These are phyloP conservation scores for Blastosporella zonata DNA, from an alignment of 1,284 basidiomycete genomes.

Conservation along the genomic window DNA sequence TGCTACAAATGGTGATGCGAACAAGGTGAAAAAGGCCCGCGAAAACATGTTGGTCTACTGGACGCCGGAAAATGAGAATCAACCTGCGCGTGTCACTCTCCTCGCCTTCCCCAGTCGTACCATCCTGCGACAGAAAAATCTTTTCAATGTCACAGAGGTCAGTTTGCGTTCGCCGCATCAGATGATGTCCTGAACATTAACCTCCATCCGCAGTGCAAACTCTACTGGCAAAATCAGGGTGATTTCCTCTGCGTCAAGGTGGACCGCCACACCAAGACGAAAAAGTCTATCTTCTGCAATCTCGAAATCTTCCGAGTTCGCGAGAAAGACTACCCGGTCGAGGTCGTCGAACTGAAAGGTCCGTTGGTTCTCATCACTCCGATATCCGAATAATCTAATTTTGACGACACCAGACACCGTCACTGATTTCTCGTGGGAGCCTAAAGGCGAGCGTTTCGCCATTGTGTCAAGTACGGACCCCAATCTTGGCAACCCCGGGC, in stretches of 20 bases:
- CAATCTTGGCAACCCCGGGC: slow-evolving; percentile 85
- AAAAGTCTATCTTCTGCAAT: slow-evolving; percentile 99
- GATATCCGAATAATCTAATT: background rate
- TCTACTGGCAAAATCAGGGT: slow-evolving; percentile 99
- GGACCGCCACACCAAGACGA: slow-evolving; percentile 98
- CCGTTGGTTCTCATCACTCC: slow-evolving; percentile 11
- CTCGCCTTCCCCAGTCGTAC: slow-evolving; percentile 86
- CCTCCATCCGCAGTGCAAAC: slow-evolving; percentile 72
- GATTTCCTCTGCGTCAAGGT: slow-evolving; percentile 99
- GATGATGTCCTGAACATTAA: background rate
- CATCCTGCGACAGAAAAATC: slow-evolving; percentile 91
- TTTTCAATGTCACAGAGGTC: slow-evolving; percentile 98
- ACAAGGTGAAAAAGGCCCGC: slow-evolving; percentile 61
- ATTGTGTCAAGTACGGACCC: slow-evolving; percentile 95
- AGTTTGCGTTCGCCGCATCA: slow-evolving; percentile 25
- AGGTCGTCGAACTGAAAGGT: slow-evolving; percentile 97
- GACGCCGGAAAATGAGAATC: slow-evolving; percentile 96
- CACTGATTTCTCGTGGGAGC: slow-evolving; percentile 98
- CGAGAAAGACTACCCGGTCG: slow-evolving; percentile 98
- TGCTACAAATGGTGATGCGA: slow-evolving; percentile 38
- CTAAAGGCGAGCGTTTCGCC: slow-evolving; percentile 93
- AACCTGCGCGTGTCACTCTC: slow-evolving; percentile 95
- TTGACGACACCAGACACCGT: slow-evolving; percentile 71
- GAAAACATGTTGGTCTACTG: slow-evolving; percentile 98
- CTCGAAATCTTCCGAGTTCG: slow-evolving; percentile 97